phyloP scores from a whole-genome alignment of 208 protist species.

The Naegleria fowleri region DNA sequence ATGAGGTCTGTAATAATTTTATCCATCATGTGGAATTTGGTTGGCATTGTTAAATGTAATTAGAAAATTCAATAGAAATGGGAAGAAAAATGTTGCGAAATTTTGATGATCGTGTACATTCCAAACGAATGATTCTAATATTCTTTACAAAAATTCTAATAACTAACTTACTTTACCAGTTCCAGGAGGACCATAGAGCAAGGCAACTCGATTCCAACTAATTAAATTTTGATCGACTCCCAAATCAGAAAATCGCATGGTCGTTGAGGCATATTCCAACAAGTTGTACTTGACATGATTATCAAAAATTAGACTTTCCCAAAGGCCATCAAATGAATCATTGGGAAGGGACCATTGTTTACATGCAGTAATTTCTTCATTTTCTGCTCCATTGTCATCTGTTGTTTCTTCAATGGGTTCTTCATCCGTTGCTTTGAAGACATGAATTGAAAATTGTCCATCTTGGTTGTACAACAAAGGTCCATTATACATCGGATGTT shows the following conservation, averaged over 20 bases:
- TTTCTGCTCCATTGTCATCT: slow-evolving; percentile 34
- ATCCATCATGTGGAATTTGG: too few relatives aligned
- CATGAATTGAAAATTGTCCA: not conserved
- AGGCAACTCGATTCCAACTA: slow-evolving; percentile 54
- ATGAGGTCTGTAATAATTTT: slow-evolving; percentile 70
- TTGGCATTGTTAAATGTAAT: not conserved
- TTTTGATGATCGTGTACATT: too few relatives aligned
- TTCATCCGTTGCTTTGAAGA: not conserved
- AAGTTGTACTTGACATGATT: slow-evolving; percentile 71
- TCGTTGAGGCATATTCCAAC: slow-evolving; percentile 74
- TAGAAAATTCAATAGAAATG: not conserved
- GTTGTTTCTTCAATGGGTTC: not conserved
- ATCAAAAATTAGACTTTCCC: slow-evolving; percentile 72
- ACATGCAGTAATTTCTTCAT: slow-evolving; percentile 44
- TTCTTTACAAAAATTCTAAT: not conserved
- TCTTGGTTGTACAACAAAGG: not conserved
- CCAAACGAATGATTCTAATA: not conserved
- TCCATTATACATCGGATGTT: not conserved
- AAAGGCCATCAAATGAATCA: slow-evolving; percentile 62
- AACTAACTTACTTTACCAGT: slow-evolving; percentile 53
- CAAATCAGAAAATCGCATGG: slow-evolving; percentile 70
- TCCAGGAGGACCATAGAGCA: slow-evolving; percentile 82
- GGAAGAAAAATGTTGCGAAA: not conserved
- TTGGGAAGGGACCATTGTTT: slow-evolving; percentile 59
- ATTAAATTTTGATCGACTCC: slow-evolving; percentile 68